Conservation (phyloP, 257 asterid species). For the Linderniella brevidens region DNA sequence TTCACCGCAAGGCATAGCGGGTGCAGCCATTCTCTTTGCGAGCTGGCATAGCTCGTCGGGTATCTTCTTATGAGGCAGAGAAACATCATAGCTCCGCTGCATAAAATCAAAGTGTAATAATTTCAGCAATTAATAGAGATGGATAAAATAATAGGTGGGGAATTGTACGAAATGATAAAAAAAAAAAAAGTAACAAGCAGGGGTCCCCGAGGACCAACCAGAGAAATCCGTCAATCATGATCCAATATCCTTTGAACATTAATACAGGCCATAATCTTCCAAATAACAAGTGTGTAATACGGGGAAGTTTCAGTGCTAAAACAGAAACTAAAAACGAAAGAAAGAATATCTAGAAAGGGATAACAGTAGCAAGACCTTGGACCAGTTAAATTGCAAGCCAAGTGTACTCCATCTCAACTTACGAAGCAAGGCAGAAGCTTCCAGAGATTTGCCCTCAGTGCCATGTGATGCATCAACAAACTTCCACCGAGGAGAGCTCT, state of each 20-base stretch:
- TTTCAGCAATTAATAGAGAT: conserved; percentile 8
- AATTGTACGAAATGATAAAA: no score
- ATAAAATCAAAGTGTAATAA: conserved; percentile 9
- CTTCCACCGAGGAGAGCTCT: conserved; percentile 31
- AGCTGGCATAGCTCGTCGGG: conserved; percentile 59
- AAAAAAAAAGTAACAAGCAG: no score
- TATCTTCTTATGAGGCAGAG: conserved; percentile 76
- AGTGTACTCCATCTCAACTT: conserved; percentile 98
- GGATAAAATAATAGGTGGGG: no score
- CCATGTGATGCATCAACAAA: conserved; percentile 24
- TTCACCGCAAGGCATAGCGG: conserved; percentile 61
- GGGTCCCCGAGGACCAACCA: no score
- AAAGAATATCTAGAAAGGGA: conserved; percentile 12
- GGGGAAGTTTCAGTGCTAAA: background rate
- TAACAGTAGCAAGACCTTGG: conserved; percentile 71
- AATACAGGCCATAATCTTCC: no score
- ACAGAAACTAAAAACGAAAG: conserved; percentile 1
- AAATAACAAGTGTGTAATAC: no score
- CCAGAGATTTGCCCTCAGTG: conserved; percentile 29
- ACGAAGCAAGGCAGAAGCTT: conserved; percentile 86
- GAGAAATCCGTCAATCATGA: no score
- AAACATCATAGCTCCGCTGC: conserved; percentile 66
- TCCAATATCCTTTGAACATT: no score
- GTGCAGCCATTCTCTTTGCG: conserved; percentile 64
- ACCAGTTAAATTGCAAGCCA: conserved; percentile 99